Percentiles rank a stretch among this genome's conserved stretches.
These are phyloP conservation scores for Pseudotsuga menziesii DNA, from an alignment of 75 land plant species.

Conservation along the genomic window DNA sequence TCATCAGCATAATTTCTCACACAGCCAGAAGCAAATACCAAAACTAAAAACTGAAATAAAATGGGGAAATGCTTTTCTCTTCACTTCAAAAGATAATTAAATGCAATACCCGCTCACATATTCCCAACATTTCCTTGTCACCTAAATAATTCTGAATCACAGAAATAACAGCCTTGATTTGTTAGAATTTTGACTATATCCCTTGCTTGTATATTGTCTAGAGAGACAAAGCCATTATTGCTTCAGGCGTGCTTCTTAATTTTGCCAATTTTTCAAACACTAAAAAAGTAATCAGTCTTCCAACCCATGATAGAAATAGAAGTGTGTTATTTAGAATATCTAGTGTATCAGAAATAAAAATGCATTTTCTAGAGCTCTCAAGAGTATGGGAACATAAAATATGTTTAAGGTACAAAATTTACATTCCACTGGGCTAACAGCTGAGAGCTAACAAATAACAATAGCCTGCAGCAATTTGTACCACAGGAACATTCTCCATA, in stretches of 20 bases:
- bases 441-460: too few species aligned
- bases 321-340: too few species aligned
- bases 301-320: too few species aligned
- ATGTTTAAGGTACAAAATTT: too few species aligned
- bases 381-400: too few species aligned
- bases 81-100: neutral
- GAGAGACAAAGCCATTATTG: neutral
- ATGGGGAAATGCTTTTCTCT: neutral
- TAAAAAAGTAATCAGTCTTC: too few species aligned
- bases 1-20: neutral
- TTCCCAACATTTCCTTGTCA: constrained; percentile 78
- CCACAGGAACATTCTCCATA: too few species aligned
- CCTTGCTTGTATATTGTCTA: neutral
- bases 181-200: neutral
- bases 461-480: too few species aligned
- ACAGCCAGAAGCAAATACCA: neutral
- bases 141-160: constrained; percentile 70
- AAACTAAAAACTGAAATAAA: constrained; percentile 2
- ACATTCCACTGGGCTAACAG: too few species aligned
- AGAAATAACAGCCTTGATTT: constrained; percentile 2
- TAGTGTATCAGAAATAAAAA: too few species aligned
- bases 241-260: neutral
- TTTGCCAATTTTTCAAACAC: too few species aligned
- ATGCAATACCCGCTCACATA: constrained; percentile 85
- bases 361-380: too few species aligned